phyloP scores from a whole-genome alignment of 306 rosid species.

The Cucurbita pepo region DNA sequence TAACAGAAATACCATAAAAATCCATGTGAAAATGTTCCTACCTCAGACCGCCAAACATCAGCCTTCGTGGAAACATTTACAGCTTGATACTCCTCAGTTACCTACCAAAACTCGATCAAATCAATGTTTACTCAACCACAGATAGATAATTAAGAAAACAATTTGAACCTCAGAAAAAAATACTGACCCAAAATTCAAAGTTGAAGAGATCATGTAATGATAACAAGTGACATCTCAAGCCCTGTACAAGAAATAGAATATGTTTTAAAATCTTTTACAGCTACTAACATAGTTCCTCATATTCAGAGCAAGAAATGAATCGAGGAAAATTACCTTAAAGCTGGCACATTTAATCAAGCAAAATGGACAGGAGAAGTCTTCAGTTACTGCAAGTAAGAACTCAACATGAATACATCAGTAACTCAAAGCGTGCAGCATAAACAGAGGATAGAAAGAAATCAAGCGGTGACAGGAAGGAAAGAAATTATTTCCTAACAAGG shows the following conservation, averaged over 20 bases:
- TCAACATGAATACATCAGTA: background rate
- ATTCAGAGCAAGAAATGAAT: background rate
- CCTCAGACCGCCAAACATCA: conserved; percentile 37
- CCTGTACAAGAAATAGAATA: conserved; percentile 28
- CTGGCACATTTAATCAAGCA: conserved; percentile 65
- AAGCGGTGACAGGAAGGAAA: background rate
- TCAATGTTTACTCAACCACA: conserved; percentile 12
- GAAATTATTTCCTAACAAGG: background rate
- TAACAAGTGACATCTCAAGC: conserved; percentile 52
- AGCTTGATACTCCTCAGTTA: conserved; percentile 45
- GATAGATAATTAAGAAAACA: conserved; percentile 6
- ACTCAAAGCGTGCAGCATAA: background rate
- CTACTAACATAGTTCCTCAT: background rate
- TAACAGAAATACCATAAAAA: background rate
- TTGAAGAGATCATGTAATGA: conserved; percentile 62
- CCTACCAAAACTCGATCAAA: conserved; percentile 36
- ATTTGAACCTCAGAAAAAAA: conserved; percentile 10
- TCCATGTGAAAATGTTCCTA: conserved; percentile 17
- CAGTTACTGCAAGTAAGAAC: conserved; percentile 44
- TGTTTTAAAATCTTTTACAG: conserved; percentile 7
- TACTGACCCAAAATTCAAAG: conserved; percentile 80
- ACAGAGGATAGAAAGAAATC: background rate
- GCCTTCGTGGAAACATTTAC: conserved; percentile 49
- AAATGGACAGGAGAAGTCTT: conserved; percentile 67
- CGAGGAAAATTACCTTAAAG: conserved; percentile 40